These are phyloP conservation scores for Clonostachys sp. DNA, from an alignment of 2,329 filamentous ascomycete genomes.

Conservation along the genomic window DNA sequence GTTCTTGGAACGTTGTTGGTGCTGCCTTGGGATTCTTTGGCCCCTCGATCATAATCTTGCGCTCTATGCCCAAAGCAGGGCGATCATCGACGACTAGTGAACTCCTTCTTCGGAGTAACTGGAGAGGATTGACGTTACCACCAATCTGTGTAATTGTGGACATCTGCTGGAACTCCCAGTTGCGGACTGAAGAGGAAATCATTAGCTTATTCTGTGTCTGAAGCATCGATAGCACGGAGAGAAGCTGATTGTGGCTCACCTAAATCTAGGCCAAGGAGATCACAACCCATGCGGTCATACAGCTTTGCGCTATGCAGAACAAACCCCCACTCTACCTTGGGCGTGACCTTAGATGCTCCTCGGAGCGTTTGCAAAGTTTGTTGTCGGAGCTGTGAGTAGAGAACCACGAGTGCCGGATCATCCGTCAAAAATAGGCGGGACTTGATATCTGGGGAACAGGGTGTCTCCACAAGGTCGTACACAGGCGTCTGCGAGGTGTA, in stretches of 20 bases:
- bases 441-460: constrained; percentile 63
- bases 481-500: constrained; percentile 61
- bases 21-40: constrained; percentile 45
- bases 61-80: constrained; percentile 36
- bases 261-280: constrained; percentile 80
- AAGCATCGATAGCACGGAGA: neutral
- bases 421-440: constrained; percentile 82
- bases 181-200: constrained; percentile 49
- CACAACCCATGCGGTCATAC: constrained; percentile 90
- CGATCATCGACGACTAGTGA: constrained; percentile 78
- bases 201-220: constrained; percentile 7
- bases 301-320: constrained; percentile 79
- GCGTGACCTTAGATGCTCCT: constrained; percentile 77
- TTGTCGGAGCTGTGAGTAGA: constrained; percentile 82
- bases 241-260: constrained; percentile 42
- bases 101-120: constrained; percentile 65
- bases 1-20: constrained; percentile 83
- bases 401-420: constrained; percentile 80
- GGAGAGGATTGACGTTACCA: constrained; percentile 58
- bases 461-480: constrained; percentile 66
- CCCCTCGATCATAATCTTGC: constrained; percentile 33
- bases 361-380: constrained; percentile 78
- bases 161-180: constrained; percentile 74
- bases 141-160: constrained; percentile 25
- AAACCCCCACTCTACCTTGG: constrained; percentile 81